Evolutionary conservation across 2,329 filamentous ascomycete species (phyloP).

Genomic region (Colletotrichum sp.): DNA sequence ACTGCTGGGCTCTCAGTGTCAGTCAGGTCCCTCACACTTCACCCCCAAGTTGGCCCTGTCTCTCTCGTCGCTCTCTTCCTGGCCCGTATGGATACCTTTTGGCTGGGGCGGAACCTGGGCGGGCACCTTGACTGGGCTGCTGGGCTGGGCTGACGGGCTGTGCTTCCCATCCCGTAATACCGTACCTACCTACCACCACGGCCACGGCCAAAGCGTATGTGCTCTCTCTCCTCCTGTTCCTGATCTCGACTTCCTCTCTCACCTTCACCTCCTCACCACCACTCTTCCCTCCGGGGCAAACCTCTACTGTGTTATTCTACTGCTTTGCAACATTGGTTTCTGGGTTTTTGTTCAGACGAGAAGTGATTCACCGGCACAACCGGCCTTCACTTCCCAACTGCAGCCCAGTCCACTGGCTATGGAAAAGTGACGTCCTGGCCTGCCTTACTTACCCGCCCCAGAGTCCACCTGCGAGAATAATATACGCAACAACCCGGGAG

Average conservation of each 20-base stretch:
- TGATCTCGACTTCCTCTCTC: conserved; percentile 6
- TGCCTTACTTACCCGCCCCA: conserved; percentile 3
- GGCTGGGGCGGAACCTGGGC: conserved; percentile 5
- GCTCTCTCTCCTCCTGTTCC: conserved; percentile 5
- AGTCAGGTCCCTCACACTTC: not conserved
- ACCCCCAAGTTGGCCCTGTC: not conserved
- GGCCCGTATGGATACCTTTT: not conserved
- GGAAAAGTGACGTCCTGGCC: conserved; percentile 21
- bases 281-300: not conserved
- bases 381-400: not conserved
- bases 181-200: not conserved
- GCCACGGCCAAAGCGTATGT: not conserved
- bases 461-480: conserved; percentile 16
- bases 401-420: conserved; percentile 6
- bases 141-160: conserved; percentile 15
- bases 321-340: not conserved
- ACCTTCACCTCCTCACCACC: conserved; percentile 10
- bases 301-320: not conserved
- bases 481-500: not conserved
- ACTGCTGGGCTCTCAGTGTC: not conserved
- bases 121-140: not conserved
- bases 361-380: not conserved
- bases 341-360: not conserved
- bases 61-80: not conserved
- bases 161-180: not conserved